Base-by-base conservation (phyloP, 495 filamentous ascomycete species). In the Glarea lozoyensis region DNA sequence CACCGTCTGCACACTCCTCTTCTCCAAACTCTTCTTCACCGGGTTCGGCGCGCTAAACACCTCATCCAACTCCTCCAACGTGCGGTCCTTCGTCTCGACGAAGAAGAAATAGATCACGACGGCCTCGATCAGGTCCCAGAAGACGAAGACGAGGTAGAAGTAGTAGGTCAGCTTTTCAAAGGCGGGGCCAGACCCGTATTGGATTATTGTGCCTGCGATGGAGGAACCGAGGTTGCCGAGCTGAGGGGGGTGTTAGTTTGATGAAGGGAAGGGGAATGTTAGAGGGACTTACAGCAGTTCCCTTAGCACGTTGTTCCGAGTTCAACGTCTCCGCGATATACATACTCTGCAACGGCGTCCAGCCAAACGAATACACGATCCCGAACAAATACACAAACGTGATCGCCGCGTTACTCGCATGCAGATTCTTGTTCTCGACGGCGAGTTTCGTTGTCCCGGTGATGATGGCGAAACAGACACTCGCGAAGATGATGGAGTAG, bases 321-420 rank as follows among this genome's bases (percentile, higher is more conserved):
- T 60, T 50, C 5, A 60, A 55, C 17, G 57, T 58, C 45, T 63
- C 55, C 49, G 54, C 54, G 18, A 53, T 31, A 57, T 79, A 81
- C n/a, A 79, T 58, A 5, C 72, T 65, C 52, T 79, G 75, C 15
- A 80, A 58, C 0, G 77, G 76, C n/a, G 78, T 81, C 55, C 69
- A 69, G 2, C 73, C 78, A 44, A 67, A 61, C 2, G 71, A 68
- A 60, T 66, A 77, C 11, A 64, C 59, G 36, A 76, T 68, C 4
- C 76, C 73, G 57, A 81, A 78, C 24, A 81, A 46, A 54, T 75
- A 81, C 43, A 83, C 73, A 48, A 75, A 63, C 0, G 73, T 71
- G 42, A 83, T 72, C 21, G 53, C 54, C 2, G n/a, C 25, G n/a
- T 29, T 29, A 7, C 55, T 68, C 60, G 67, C 60, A 5, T 68